phyloP scores from a whole-genome alignment of 2,329 filamentous ascomycete genomes.

The Massarina eburnea region DNA sequence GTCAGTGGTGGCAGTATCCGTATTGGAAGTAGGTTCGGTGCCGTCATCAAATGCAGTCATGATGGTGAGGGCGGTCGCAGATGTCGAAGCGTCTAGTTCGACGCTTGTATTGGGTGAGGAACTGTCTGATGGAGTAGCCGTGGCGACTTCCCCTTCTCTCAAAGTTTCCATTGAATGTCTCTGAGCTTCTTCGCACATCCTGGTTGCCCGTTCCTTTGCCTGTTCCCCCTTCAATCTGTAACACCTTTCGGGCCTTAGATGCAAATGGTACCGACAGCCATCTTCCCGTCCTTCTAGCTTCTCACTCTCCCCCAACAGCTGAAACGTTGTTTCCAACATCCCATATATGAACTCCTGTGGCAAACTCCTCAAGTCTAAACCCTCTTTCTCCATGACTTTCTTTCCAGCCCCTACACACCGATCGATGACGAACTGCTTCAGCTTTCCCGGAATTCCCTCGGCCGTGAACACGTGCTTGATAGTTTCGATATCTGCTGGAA shows the following conservation, averaged over 20 bases:
- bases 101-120: background rate
- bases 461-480: conserved; percentile 17
- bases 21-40: background rate
- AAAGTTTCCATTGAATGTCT: no score
- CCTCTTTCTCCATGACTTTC: background rate
- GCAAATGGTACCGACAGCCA: conserved; percentile 15
- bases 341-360: conserved; percentile 3
- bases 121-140: background rate
- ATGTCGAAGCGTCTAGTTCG: background rate
- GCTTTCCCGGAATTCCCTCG: background rate
- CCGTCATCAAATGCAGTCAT: background rate
- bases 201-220: background rate
- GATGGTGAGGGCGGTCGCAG: background rate
- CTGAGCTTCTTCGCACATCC: background rate
- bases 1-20: background rate
- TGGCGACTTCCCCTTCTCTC: background rate
- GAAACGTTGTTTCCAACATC: conserved; percentile 8
- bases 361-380: background rate
- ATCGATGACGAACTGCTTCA: conserved; percentile 17
- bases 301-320: background rate
- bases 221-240: conserved; percentile 7
- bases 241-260: conserved; percentile 6
- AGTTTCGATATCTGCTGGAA: conserved; percentile 11
- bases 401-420: conserved; percentile 8
- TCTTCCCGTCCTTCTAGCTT: background rate